Percentiles rank a stretch among this genome's conserved stretches.
phyloP scores from a whole-genome alignment of 139 green algal genomes.

The Spirogloea muscicola region DNA sequence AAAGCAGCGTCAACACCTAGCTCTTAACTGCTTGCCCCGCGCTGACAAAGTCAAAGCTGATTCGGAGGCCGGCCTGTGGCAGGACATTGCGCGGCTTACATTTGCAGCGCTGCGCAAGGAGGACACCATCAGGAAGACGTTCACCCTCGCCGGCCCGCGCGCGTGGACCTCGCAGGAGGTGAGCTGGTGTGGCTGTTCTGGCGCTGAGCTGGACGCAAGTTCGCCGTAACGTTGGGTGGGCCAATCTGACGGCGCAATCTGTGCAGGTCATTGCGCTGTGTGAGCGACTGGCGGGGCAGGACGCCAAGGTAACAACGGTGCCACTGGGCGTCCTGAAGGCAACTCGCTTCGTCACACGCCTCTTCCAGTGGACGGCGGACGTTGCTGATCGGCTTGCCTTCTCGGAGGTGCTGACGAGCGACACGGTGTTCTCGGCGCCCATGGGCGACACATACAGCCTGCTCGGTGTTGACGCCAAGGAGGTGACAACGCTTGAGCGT shows the following conservation, averaged over 20 bases:
- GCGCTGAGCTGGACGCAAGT: slow-evolving; percentile 1
- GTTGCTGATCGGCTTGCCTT: slow-evolving; percentile 84
- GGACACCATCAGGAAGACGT: slow-evolving; percentile 60
- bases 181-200: too few relatives aligned
- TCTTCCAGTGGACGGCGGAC: slow-evolving; percentile 88
- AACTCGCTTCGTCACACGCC: slow-evolving; percentile 69
- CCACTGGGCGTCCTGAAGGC: slow-evolving; percentile 82
- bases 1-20: too few relatives aligned
- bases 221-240: neutral
- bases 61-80: neutral
- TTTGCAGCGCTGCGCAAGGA: slow-evolving; percentile 77
- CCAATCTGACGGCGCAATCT: neutral
- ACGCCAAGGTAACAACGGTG: slow-evolving; percentile 81
- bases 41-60: neutral
- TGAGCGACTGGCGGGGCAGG: slow-evolving; percentile 74
- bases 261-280: slow-evolving; percentile 67
- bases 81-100: slow-evolving; percentile 79
- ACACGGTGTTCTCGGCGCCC: slow-evolving; percentile 75
- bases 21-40: neutral
- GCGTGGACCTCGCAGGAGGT: slow-evolving; percentile 88
- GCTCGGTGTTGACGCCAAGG: slow-evolving; percentile 77
- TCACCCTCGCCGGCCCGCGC: slow-evolving; percentile 87
- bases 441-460: slow-evolving; percentile 91
- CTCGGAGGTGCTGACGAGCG: slow-evolving; percentile 64
- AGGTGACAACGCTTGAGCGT: slow-evolving; percentile 72